phyloP scores from a whole-genome alignment of 495 filamentous ascomycete genomes.

The Daldinia caldariorum region DNA sequence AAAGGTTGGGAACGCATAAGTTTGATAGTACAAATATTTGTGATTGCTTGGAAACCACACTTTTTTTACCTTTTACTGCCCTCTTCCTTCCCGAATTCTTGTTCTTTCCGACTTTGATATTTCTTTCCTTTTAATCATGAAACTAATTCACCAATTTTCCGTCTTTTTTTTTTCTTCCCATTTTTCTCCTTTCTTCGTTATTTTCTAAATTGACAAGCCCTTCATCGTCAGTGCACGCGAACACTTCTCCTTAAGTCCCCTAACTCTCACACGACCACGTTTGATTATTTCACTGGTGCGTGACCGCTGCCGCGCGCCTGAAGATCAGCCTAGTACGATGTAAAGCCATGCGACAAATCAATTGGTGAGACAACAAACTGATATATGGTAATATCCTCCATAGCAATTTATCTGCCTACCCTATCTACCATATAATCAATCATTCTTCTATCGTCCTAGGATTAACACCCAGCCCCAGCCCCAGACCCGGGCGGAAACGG shows the following conservation, averaged over 20 bases:
- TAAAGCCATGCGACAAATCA: not conserved
- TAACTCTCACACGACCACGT: constrained; percentile 37
- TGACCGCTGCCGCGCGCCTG: constrained; percentile 38
- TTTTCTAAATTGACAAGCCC: not conserved
- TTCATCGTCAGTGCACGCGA: not conserved
- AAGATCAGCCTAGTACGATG: constrained; percentile 20
- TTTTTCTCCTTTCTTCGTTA: not conserved
- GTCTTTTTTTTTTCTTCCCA: not conserved
- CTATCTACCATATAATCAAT: constrained; percentile 1
- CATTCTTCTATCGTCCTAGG: constrained; percentile 1
- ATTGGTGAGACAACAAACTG: not conserved
- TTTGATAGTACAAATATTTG: constrained; percentile 32
- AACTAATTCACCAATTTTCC: not conserved
- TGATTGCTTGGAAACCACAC: not conserved
- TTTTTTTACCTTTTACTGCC: not conserved
- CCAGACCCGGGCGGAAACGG: not conserved
- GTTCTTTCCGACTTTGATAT: not conserved
- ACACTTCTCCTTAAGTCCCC: constrained; percentile 12
- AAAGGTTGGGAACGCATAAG: constrained; percentile 36
- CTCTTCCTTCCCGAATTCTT: not conserved
- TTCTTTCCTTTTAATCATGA: not conserved
- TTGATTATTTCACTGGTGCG: constrained; percentile 40
- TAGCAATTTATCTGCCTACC: constrained; percentile 20
- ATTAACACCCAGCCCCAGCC: not conserved
- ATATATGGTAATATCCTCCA: constrained; percentile 13